Percentiles rank a stretch among this genome's conserved stretches.
Evolutionary conservation across 495 filamentous ascomycete species (phyloP).

Genomic region (Aspergillus diversus): DNA sequence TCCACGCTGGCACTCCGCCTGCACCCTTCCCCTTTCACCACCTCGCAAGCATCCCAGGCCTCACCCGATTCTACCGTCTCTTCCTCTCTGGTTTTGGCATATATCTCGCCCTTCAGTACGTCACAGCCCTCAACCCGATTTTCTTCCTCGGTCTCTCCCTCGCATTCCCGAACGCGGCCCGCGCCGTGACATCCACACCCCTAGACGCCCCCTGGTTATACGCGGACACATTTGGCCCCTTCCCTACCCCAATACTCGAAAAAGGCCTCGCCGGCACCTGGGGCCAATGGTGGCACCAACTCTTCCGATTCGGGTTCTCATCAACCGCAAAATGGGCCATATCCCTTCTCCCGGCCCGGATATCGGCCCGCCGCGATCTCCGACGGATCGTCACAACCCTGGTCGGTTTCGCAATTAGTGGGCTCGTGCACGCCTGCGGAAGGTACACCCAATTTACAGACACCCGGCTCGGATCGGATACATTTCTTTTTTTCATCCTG

Average conservation of each 20-base stretch:
- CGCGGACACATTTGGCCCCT: conserved; percentile 63
- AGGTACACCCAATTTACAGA: conserved; percentile 54
- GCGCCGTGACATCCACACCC: conserved; percentile 44
- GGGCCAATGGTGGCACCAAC: conserved; percentile 89
- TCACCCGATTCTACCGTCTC: conserved; percentile 53
- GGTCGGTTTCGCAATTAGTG: conserved; percentile 62
- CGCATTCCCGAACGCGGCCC: conserved; percentile 42
- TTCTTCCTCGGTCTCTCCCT: conserved; percentile 60
- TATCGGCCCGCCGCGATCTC: conserved; percentile 20
- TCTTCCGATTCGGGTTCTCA: conserved; percentile 74
- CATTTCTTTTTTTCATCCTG: conserved; percentile 60
- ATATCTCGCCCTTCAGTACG: conserved; percentile 54
- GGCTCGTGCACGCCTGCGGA: conserved; percentile 61
- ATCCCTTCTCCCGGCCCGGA: conserved; percentile 33
- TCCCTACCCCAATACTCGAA: conserved; percentile 56
- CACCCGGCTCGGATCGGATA: conserved; percentile 43
- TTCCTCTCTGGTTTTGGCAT: conserved; percentile 53
- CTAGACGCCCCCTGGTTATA: conserved; percentile 67
- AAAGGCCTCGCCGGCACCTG: conserved; percentile 76
- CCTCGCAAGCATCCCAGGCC: conserved; percentile 37
- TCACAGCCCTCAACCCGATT: conserved; percentile 58
- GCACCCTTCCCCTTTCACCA: conserved; percentile 50
- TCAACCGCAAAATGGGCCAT: conserved; percentile 57
- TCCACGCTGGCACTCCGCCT: conserved; percentile 39
- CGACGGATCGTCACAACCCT: conserved; percentile 37